Base-by-base conservation (phyloP, 768 basidiomycete genomes). In the Hypholoma sublateritium region DNA sequence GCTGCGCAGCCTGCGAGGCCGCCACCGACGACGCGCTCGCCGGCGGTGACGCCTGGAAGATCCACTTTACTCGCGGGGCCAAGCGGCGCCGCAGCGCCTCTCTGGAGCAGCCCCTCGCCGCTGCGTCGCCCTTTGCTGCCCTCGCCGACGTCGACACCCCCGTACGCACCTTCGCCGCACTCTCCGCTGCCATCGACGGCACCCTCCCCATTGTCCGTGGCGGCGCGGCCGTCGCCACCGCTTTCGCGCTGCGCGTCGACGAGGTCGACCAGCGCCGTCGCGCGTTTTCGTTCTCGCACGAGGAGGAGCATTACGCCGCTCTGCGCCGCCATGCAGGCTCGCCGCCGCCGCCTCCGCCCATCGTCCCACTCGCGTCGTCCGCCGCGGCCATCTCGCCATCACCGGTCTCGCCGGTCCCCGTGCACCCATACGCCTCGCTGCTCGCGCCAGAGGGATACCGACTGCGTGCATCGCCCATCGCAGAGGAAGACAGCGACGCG, bases 61-160 rank as follows among this genome's bases (percentile, higher is more conserved):
- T 84, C 63, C 81, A 74, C 63, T 91, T 88, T 66, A 78, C 86
- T 3, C 78, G 78, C 34, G 84, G 82, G 6, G 89, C 89, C 4
- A 74, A 77, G 25, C 77, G 85, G 59, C 75, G 84, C n/a, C 76
- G 87, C 43, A 83, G 77, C 51, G 58, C 67, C 16, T 84, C 81
- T 59, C 60, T 74, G 8, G 72, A 76, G 36, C 56, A 56, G 24
- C 50, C 44, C 39, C 21, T 43, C 46, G 17, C 39, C 25, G 35
- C 50, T 43, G 36, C 5, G 22, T 25, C 49, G 28, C 35, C 17
- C 55, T n/a, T 44, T n/a, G 24, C 35, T 35, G 5, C 35, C 56
- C 9, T 44, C 50, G 16, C 56, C 44, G 19, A 21, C 50, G 39
- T 50, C 47, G 48, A 45, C 39, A 17, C 32, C 35, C 34, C 49